These are phyloP conservation scores for Chaetomium sp. DNA, from an alignment of 2,329 filamentous ascomycete species.

Conservation along the genomic window DNA sequence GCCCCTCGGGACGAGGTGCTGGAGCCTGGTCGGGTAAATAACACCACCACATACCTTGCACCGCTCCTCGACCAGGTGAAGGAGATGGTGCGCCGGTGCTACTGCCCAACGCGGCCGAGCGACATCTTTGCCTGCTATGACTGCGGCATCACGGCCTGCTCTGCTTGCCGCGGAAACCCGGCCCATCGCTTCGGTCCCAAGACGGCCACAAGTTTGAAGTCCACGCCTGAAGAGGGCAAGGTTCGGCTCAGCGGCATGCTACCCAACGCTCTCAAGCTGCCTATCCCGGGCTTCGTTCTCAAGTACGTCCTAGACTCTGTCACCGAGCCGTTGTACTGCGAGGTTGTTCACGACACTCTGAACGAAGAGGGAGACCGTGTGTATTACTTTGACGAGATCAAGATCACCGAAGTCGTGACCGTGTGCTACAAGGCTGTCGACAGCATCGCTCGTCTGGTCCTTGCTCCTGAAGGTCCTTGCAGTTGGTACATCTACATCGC, in stretches of 20 bases:
- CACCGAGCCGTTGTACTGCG: slow-evolving; percentile 1
- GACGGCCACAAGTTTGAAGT: neutral
- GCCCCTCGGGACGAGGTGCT: neutral
- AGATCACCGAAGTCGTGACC: slow-evolving; percentile 28
- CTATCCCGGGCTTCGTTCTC: neutral
- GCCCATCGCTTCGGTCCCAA: slow-evolving; percentile 37
- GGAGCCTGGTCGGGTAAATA: neutral
- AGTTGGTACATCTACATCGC: slow-evolving; percentile 29
- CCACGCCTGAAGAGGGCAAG: slow-evolving; percentile 20
- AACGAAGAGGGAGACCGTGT: neutral
- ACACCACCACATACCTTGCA: neutral
- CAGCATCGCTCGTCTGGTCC: slow-evolving; percentile 28
- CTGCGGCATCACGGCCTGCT: slow-evolving; percentile 44
- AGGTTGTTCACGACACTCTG: slow-evolving; percentile 13
- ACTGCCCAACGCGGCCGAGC: slow-evolving; percentile 32
- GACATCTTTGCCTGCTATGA: slow-evolving; percentile 41
- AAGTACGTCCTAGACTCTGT: neutral
- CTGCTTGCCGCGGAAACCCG: slow-evolving; percentile 45
- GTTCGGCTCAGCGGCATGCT: slow-evolving; percentile 17
- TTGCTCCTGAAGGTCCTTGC: slow-evolving; percentile 11
- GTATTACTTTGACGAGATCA: slow-evolving; percentile 30
- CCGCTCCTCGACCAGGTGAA: slow-evolving; percentile 1
- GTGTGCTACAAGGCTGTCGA: slow-evolving; percentile 26
- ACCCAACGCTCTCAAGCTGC: slow-evolving; percentile 5
- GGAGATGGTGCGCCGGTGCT: slow-evolving; percentile 26